Evolutionary conservation across 148 eudicot genomes (phyloP).

Genomic region (Vaccinium macrocarpon): DNA sequence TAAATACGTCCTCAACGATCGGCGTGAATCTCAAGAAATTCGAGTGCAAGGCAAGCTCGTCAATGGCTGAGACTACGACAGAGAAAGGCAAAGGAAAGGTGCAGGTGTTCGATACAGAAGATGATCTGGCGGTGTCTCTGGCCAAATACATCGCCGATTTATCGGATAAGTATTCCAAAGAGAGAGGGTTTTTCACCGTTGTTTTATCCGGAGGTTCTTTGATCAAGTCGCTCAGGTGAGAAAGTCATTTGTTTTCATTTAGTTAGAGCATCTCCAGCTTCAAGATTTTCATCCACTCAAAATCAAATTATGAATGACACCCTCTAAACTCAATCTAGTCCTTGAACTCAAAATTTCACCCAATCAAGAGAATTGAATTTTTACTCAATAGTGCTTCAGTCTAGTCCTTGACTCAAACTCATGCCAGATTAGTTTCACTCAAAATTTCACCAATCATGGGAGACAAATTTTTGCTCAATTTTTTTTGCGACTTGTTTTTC

Average conservation of each 20-base stretch:
- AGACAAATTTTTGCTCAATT: too few relatives aligned
- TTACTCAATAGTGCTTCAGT: too few relatives aligned
- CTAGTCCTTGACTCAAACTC: too few relatives aligned
- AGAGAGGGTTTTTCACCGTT: slow-evolving; percentile 63
- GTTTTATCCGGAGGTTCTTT: slow-evolving; percentile 88
- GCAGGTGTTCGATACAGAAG: slow-evolving; percentile 47
- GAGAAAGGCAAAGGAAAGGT: slow-evolving; percentile 28
- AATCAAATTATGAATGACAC: too few relatives aligned
- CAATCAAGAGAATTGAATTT: too few relatives aligned
- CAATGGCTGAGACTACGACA: slow-evolving; percentile 30
- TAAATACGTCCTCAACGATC: neutral
- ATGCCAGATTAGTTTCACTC: too few relatives aligned
- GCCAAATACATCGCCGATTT: slow-evolving; percentile 56
- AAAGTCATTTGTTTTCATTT: neutral
- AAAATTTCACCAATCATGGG: too few relatives aligned
- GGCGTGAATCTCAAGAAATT: slow-evolving; percentile 2
- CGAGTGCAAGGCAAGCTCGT: slow-evolving; percentile 11
- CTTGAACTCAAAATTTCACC: too few relatives aligned
- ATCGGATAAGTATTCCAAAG: slow-evolving; percentile 41
- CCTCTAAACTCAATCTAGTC: too few relatives aligned
- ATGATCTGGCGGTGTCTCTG: slow-evolving; percentile 47
- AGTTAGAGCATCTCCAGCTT: neutral
- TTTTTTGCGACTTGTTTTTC: too few relatives aligned
- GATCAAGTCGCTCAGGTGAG: slow-evolving; percentile 62
- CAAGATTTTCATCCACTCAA: too few relatives aligned